These are phyloP conservation scores for Alternaria angustiovoidea DNA, from an alignment of 2,329 filamentous ascomycete species.

Conservation along the genomic window DNA sequence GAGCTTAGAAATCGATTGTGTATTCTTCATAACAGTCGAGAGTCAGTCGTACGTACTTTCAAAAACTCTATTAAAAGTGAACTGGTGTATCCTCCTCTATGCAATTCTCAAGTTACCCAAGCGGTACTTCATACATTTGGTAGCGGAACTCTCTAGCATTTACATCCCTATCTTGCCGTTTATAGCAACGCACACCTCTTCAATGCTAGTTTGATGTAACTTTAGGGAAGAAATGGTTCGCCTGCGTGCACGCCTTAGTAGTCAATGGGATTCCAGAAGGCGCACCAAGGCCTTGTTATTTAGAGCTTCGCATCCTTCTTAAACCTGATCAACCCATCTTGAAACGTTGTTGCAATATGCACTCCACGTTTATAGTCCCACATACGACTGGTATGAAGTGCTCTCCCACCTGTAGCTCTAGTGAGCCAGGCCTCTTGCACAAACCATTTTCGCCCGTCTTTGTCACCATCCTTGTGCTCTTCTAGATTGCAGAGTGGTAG, in stretches of 20 bases:
- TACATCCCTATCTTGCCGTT: neutral
- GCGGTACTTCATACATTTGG: neutral
- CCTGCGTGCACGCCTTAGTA: neutral
- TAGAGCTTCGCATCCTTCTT: constrained; percentile 5
- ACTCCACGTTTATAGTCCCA: constrained; percentile 41
- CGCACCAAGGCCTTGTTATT: neutral
- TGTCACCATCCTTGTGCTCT: constrained; percentile 20
- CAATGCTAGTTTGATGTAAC: neutral
- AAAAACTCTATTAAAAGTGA: neutral
- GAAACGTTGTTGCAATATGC: constrained; percentile 45
- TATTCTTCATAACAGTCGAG: neutral
- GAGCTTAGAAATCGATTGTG: neutral
- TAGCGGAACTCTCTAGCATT: neutral
- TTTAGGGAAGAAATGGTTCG: neutral
- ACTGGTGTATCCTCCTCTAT: neutral
- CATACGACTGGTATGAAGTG: constrained; percentile 38
- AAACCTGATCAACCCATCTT: constrained; percentile 45
- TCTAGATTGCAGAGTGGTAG: constrained; percentile 35
- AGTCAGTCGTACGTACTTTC: neutral
- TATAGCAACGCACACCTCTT: neutral
- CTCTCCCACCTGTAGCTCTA: constrained; percentile 35
- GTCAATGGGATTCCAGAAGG: neutral
- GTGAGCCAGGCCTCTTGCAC: constrained; percentile 32
- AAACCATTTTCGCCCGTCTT: constrained; percentile 44
- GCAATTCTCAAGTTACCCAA: neutral